Conservation (phyloP, 2,329 filamentous ascomycete species). For the Claviceps arundinis region DNA sequence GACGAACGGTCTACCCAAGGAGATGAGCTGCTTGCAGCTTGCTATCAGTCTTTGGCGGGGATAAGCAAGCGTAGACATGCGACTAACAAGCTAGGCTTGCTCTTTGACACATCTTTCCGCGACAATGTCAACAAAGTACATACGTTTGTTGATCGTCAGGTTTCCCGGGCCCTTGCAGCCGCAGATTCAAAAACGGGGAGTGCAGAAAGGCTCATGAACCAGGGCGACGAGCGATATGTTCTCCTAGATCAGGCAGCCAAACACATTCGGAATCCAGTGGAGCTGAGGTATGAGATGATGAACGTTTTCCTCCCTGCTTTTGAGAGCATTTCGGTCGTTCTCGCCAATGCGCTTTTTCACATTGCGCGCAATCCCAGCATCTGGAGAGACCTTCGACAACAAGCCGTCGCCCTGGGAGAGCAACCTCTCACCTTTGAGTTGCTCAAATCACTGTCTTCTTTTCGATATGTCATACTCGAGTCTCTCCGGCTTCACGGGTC, state of each 20-base stretch:
- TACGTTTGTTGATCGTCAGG: constrained; percentile 5
- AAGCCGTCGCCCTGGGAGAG: constrained; percentile 2
- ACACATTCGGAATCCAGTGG: not conserved
- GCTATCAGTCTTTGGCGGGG: not conserved
- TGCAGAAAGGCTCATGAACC: not conserved
- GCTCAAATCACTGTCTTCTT: constrained; percentile 2
- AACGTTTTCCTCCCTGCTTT: constrained; percentile 5
- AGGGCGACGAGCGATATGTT: not conserved
- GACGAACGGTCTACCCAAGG: constrained; percentile 1
- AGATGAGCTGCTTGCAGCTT: constrained; percentile 3
- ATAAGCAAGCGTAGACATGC: constrained; percentile 2
- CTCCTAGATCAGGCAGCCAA: constrained; percentile 5
- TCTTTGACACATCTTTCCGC: not conserved
- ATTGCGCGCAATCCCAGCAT: constrained; percentile 3
- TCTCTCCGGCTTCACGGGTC: constrained; percentile 4
- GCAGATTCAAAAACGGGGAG: not conserved
- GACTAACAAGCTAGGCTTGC: not conserved
- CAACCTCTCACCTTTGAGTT: constrained; percentile 3
- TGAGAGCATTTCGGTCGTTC: constrained; percentile 1
- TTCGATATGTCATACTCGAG: constrained; percentile 3
- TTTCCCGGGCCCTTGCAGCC: constrained; percentile 1
- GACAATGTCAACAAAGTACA: constrained; percentile 3
- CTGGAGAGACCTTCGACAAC: constrained; percentile 4
- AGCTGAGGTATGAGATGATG: constrained; percentile 4
- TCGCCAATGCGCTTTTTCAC: constrained; percentile 4